Conservation (phyloP, 2,329 filamentous ascomycete genomes). For the Talaromyces sp. region DNA sequence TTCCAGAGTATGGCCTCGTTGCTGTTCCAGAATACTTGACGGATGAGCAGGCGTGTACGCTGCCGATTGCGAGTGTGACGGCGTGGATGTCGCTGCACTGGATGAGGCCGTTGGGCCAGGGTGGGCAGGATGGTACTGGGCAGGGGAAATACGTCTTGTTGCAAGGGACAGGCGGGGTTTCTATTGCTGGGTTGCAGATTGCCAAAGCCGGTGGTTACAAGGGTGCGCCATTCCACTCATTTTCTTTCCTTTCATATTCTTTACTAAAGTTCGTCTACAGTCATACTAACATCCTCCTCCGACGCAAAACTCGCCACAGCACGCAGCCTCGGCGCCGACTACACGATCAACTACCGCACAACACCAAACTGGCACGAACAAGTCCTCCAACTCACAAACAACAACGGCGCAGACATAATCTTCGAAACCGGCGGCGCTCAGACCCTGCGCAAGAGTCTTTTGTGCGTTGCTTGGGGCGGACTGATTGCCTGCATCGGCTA, state of each 20-base stretch:
- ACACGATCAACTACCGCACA: constrained; percentile 46
- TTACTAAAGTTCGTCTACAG: constrained; percentile 19
- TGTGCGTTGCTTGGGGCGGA: constrained; percentile 41
- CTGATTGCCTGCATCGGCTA: constrained; percentile 45
- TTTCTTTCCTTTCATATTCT: background rate
- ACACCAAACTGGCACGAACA: constrained; percentile 41
- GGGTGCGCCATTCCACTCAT: constrained; percentile 14
- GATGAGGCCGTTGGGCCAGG: constrained; percentile 23
- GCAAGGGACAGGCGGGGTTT: constrained; percentile 48
- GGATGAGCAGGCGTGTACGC: constrained; percentile 34
- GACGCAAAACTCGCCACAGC: constrained; percentile 47
- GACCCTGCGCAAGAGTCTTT: constrained; percentile 45
- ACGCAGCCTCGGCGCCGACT: constrained; percentile 44
- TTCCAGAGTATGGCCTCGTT: constrained; percentile 36
- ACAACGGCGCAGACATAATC: constrained; percentile 46
- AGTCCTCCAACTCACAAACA: constrained; percentile 38
- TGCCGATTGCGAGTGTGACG: constrained; percentile 45
- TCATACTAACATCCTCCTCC: constrained; percentile 47
- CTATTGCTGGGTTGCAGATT: constrained; percentile 40
- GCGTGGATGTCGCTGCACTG: constrained; percentile 47
- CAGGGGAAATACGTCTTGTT: constrained; percentile 46
- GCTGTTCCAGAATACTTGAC: constrained; percentile 33
- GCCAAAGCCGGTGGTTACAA: constrained; percentile 44
- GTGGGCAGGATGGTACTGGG: constrained; percentile 36
- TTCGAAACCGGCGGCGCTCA: constrained; percentile 48